Evolutionary conservation across 2,329 filamentous ascomycete species (phyloP).

Genomic region (Xylaria sp.): DNA sequence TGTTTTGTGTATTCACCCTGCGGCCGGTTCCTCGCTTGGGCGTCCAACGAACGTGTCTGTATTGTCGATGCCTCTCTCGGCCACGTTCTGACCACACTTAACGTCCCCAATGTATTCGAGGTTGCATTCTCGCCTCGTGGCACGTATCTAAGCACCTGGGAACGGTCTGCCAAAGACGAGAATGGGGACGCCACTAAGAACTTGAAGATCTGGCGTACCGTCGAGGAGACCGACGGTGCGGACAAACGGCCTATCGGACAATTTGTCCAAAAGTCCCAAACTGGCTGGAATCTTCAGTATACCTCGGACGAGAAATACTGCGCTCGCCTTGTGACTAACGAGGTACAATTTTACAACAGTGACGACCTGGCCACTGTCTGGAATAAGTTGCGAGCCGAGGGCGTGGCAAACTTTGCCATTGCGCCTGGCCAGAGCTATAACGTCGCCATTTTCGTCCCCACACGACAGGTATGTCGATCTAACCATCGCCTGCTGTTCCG

Average conservation of each 20-base stretch:
- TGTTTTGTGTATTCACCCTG: constrained; percentile 96
- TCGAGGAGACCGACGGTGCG: constrained; percentile 68
- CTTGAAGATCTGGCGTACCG: constrained; percentile 91
- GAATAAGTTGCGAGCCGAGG: constrained; percentile 94
- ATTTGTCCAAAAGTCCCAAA: constrained; percentile 95
- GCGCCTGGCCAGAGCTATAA: constrained; percentile 89
- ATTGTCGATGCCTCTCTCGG: constrained; percentile 83
- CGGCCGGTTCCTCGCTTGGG: constrained; percentile 95
- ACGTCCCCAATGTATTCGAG: constrained; percentile 87
- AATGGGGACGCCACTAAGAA: constrained; percentile 94
- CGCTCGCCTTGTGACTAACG: constrained; percentile 91
- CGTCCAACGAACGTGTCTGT: constrained; percentile 82
- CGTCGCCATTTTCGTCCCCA: constrained; percentile 92
- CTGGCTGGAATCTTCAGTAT: constrained; percentile 97
- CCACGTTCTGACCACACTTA: constrained; percentile 73
- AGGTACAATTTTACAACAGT: constrained; percentile 96
- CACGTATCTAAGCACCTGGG: constrained; percentile 95
- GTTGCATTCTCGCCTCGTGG: constrained; percentile 91
- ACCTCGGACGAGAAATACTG: constrained; percentile 92
- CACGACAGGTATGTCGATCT: constrained; percentile 75
- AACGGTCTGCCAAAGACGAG: constrained; percentile 90
- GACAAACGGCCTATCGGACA: constrained; percentile 79
- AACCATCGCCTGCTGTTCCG: neutral
- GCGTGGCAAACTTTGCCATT: constrained; percentile 85
- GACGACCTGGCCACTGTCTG: constrained; percentile 83